Evolutionary conservation across 2,329 filamentous ascomycete species (phyloP).

Genomic region (Arthrobotrys sphaeroides): DNA sequence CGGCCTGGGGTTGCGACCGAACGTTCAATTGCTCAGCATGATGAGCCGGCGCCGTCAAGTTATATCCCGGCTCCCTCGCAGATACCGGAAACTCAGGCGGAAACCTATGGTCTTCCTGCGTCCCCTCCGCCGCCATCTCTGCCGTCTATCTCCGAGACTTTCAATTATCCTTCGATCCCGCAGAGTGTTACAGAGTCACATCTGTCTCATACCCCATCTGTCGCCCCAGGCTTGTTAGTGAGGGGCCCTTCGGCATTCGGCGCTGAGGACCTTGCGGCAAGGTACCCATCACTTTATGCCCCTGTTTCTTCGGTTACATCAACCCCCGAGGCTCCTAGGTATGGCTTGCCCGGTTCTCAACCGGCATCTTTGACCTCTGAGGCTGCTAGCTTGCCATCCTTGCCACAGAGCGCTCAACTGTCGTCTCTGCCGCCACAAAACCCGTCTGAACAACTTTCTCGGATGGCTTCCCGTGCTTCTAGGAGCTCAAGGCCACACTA

Average conservation of each 20-base stretch:
- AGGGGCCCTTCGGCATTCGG: neutral
- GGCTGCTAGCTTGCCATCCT: constrained; percentile 29
- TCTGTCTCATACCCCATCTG: constrained; percentile 1
- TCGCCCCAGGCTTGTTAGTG: neutral
- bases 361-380: constrained; percentile 26
- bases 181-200: constrained; percentile 7
- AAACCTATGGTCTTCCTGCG: constrained; percentile 22
- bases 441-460: neutral
- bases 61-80: neutral
- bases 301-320: neutral
- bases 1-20: neutral
- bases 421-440: constrained; percentile 22
- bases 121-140: constrained; percentile 44
- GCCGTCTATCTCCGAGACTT: constrained; percentile 32
- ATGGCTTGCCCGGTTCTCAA: constrained; percentile 19
- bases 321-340: neutral
- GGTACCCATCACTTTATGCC: neutral
- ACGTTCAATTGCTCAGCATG: neutral
- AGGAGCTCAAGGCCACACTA: constrained; percentile 17
- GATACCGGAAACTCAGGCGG: neutral
- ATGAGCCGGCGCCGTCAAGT: neutral
- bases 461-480: neutral
- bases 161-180: constrained; percentile 32
- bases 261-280: constrained; percentile 16
- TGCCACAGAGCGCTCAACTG: constrained; percentile 28